Evolutionary conservation across 208 protist genomes (phyloP), one percentile per base, ranked within the genome.

Genomic region (Strigomonas culicis): DNA sequence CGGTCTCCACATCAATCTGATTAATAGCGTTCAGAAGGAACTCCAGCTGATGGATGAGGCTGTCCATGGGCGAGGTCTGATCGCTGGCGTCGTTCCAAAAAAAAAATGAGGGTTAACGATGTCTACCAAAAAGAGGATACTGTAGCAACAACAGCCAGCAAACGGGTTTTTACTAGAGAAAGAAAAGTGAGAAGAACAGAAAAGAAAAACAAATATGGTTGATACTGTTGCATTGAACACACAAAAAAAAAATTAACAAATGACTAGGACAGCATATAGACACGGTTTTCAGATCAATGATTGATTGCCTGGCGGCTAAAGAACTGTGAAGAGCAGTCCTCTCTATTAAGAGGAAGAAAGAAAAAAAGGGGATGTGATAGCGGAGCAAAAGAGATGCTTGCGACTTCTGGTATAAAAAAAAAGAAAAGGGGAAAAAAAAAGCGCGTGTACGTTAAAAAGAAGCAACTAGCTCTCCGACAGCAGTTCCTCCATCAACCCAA

Each of bases 401-500:
- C n/a, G n/a, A n/a, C n/a, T n/a, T n/a, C n/a, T 17, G 19, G 39
- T 44, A 19, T 19, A 19, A 44, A 44, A 19, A 61, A 31, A 49
- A 50, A 49, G 30, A 61, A 61, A 61, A 61, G 11, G 30, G 57
- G 30, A 4, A 43, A 21, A 10, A 7, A 31, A n/a, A n/a, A n/a
- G n/a, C n/a, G n/a, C n/a, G n/a, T n/a, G n/a, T n/a, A n/a, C n/a
- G n/a, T n/a, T n/a, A n/a, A n/a, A n/a, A n/a, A n/a, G n/a, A n/a
- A n/a, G n/a, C 19, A 36, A 30, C 17, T 43, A 47, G 36, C 19
- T 6, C 3, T 61, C 57, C 21, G 19, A 28, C 7, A 81, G 63
- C 32, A 86, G 71, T 0, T 64, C 50, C 53, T 82, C 68, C 30
- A 86, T 34, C 8, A 82, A 27, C 0, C 69, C 50, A n/a, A 77